A percentile compares a stretch with the other conserved stretches of the same genome.
Evolutionary conservation across 441 rosid species (phyloP).

Genomic region (Cnidoscolus chayamansa): DNA sequence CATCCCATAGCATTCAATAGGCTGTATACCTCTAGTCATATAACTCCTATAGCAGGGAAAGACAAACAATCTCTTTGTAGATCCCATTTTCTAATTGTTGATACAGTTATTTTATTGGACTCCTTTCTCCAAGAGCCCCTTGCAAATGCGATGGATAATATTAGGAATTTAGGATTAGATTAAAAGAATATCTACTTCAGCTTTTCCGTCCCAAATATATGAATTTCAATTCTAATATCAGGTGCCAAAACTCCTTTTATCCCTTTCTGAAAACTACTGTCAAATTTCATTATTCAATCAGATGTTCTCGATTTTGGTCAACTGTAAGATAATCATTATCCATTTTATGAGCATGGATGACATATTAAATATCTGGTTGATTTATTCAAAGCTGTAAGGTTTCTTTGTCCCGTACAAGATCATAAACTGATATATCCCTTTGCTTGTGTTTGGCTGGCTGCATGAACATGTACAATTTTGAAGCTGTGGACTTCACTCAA

Average conservation of each 20-base stretch:
- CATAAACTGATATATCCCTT: not conserved
- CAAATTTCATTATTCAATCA: not conserved
- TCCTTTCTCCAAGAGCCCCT: not conserved
- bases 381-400: not conserved
- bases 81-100: not conserved
- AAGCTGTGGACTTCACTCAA: constrained; percentile 34
- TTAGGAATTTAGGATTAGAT: not conserved
- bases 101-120: not conserved
- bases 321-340: not conserved
- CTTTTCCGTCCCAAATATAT: not conserved
- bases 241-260: not conserved
- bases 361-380: not conserved
- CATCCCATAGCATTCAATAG: too few species aligned
- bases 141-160: not conserved
- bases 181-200: not conserved
- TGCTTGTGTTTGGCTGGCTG: not conserved
- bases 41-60: not conserved
- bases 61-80: not conserved
- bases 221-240: not conserved
- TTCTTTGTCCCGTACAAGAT: not conserved
- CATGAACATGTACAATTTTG: not conserved
- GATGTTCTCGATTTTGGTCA: not conserved
- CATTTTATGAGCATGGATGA: not conserved
- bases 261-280: not conserved
- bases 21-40: not conserved